Percentiles rank a stretch among this genome's conserved stretches.
phyloP scores from a whole-genome alignment of 768 basidiomycete genomes.

The Boletus sp. region DNA sequence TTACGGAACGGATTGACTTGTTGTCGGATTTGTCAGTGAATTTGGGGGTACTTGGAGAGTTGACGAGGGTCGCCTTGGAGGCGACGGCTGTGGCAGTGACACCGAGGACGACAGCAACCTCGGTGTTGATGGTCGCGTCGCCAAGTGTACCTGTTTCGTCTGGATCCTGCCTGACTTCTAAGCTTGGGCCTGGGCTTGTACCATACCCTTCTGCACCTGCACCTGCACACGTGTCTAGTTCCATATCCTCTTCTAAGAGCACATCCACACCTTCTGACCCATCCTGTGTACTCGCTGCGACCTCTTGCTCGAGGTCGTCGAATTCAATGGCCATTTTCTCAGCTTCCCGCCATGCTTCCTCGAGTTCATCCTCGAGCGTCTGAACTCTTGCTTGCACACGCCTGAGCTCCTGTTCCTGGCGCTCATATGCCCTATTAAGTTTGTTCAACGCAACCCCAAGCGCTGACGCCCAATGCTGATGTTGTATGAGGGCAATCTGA shows the following conservation, averaged over 20 bases:
- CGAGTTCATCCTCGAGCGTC: constrained; percentile 64
- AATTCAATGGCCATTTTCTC: constrained; percentile 70
- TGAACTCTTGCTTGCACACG: constrained; percentile 45
- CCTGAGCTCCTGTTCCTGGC: constrained; percentile 56
- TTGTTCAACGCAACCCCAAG: constrained; percentile 75
- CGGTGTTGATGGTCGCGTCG: constrained; percentile 24
- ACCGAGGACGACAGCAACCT: constrained; percentile 32
- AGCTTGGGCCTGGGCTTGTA: constrained; percentile 12
- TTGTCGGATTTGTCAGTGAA: constrained; percentile 12
- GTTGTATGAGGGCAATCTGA: constrained; percentile 58
- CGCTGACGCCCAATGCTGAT: constrained; percentile 72
- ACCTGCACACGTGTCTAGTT: neutral
- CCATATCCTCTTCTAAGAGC: too few species aligned
- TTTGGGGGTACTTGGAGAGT: constrained; percentile 1
- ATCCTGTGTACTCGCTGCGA: constrained; percentile 19
- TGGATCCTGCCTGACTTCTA: constrained; percentile 6
- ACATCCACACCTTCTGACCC: neutral
- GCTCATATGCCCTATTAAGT: constrained; percentile 71
- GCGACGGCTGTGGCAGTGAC: constrained; percentile 39
- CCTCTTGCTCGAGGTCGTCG: constrained; percentile 51
- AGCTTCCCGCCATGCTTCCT: constrained; percentile 79
- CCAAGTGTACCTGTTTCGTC: constrained; percentile 29
- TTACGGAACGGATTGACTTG: constrained; percentile 24
- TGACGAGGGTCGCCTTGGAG: constrained; percentile 34
- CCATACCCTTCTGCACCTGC: constrained; percentile 4